Evolutionary conservation across 306 rosid species (phyloP), one percentile per base, ranked within the genome.

Genomic region (Ormosia semicastrata): DNA sequence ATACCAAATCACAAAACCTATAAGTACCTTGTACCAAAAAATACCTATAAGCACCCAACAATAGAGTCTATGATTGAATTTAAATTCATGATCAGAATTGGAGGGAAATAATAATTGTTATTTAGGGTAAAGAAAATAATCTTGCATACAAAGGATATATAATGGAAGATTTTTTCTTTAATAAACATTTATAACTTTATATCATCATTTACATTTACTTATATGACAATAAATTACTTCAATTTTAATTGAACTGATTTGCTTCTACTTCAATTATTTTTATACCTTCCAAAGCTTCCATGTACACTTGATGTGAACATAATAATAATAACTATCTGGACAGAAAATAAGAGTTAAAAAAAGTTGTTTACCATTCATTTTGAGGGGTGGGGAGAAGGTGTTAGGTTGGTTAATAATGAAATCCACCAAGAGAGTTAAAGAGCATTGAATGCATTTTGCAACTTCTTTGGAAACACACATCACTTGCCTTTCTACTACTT

Each of bases 401-500:
- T 83, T 83, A 36, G 84, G 85, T 81, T 78, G 86, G 67, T 33
- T 71, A 57, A 66, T 71, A 57, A 66, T 75, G 54, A 71, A 71
- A 81, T 80, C 46, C 3, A 62, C 41, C 10, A 82, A 75, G 60
- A 83, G 69, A 72, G 64, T 79, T 54, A 18, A 77, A 73, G 78
- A 78, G 89, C 88, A 89, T 83, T 85, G 87, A 89, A 87, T 83
- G 89, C 88, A 73, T 73, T 89, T 82, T 71, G 75, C 87, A 64
- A 87, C 87, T 79, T 79, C 80, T 82, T 77, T 81, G 83, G 81
- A 41, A 81, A 47, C 82, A 81, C 85, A 67, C 86, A 40, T 62
- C 84, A 81, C 91, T 87, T 85, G 89, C 90, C 82, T 86, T 75
- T 39, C 66, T 73, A 76, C 89, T 83, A 64, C 80, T 82, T 60